A percentile compares a stretch with the other conserved stretches of the same genome.
Evolutionary conservation across 495 filamentous ascomycete genomes (phyloP).

Genomic region (Jackrogersella minutella): DNA sequence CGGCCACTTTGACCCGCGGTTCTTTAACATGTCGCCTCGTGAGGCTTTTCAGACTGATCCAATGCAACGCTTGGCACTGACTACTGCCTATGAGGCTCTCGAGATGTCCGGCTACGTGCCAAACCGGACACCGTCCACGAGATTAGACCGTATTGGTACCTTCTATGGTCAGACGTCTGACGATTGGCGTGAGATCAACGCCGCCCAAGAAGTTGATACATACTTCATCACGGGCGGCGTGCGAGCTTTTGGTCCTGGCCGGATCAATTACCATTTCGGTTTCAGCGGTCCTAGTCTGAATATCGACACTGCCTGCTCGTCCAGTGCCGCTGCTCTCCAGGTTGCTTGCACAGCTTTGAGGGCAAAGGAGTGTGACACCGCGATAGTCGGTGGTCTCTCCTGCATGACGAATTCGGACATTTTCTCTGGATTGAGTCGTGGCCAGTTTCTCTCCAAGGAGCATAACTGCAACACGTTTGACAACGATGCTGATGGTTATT

Average conservation of each 20-base stretch:
- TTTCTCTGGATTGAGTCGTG: conserved; percentile 82
- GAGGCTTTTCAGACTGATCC: conserved; percentile 91
- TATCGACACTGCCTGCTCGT: conserved; percentile 91
- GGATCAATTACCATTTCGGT: conserved; percentile 87
- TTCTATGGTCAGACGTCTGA: conserved; percentile 95
- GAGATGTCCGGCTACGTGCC: conserved; percentile 92
- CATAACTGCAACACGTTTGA: conserved; percentile 85
- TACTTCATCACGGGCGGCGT: conserved; percentile 94
- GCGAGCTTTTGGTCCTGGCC: conserved; percentile 84
- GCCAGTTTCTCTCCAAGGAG: conserved; percentile 81
- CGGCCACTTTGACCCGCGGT: conserved; percentile 82
- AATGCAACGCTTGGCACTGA: conserved; percentile 83
- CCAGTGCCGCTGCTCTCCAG: conserved; percentile 82
- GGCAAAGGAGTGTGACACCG: conserved; percentile 84
- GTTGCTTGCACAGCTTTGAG: conserved; percentile 84
- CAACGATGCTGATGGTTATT: conserved; percentile 79
- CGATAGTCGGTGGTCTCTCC: conserved; percentile 83
- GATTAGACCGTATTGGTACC: conserved; percentile 83
- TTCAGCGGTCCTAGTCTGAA: conserved; percentile 87
- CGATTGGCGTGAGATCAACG: conserved; percentile 92
- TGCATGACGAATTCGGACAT: conserved; percentile 83
- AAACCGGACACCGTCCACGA: conserved; percentile 84
- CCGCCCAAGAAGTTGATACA: conserved; percentile 88
- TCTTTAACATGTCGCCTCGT: conserved; percentile 96
- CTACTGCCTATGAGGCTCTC: conserved; percentile 88